These are phyloP conservation scores for Chlamydomonas sp. DNA, from an alignment of 139 green algal species.

Conservation along the genomic window DNA sequence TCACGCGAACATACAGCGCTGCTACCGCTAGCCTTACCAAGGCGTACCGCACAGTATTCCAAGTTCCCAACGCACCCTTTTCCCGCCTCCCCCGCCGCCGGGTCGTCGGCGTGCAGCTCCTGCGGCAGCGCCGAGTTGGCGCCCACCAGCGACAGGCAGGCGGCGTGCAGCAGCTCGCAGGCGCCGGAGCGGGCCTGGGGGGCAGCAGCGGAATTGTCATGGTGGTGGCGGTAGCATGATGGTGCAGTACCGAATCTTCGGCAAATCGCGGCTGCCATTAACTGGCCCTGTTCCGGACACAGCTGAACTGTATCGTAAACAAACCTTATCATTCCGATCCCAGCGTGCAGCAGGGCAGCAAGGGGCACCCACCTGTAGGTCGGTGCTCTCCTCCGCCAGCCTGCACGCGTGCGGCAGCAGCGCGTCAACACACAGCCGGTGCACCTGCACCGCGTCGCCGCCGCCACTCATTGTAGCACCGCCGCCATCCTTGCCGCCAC, in stretches of 20 bases:
- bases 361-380: not conserved
- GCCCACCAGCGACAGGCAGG: slow-evolving; percentile 34
- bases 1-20: too few species aligned
- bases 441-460: not conserved
- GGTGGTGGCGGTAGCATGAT: not conserved
- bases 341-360: too few species aligned
- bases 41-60: not conserved
- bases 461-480: not conserved
- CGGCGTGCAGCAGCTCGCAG: slow-evolving; percentile 25
- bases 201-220: not conserved
- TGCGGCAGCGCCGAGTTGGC: slow-evolving; percentile 29
- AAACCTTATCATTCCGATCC: too few species aligned
- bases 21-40: too few species aligned
- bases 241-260: not conserved
- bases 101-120: not conserved
- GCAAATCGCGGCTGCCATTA: too few species aligned
- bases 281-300: too few species aligned
- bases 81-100: not conserved
- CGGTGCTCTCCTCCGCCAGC: slow-evolving; percentile 29
- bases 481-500: not conserved
- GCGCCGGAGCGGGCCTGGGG: slow-evolving; percentile 1
- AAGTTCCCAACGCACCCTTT: not conserved
- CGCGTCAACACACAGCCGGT: slow-evolving; percentile 2
- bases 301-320: too few species aligned
- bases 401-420: slow-evolving; percentile 21